Percentiles rank a stretch among this genome's conserved stretches.
Evolutionary conservation across 257 asterid genomes (phyloP).

Genomic region (Solanum pimpinellifolium): DNA sequence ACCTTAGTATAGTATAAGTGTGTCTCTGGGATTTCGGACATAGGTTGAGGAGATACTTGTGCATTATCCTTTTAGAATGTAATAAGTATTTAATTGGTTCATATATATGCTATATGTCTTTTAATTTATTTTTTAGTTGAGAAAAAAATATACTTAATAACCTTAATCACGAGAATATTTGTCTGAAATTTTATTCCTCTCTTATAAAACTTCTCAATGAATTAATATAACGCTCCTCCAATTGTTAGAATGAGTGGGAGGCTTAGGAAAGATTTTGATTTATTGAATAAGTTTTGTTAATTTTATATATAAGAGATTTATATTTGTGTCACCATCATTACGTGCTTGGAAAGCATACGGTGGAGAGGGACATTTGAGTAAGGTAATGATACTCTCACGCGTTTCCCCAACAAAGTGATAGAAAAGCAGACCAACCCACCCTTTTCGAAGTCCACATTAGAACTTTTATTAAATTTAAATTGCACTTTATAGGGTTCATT

Average conservation of each 20-base stretch:
- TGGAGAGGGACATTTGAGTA: neutral
- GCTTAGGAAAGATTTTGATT: neutral
- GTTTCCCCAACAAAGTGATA: neutral
- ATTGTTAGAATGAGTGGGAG: neutral
- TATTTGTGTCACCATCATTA: neutral
- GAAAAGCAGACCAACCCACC: neutral
- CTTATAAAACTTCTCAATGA: neutral
- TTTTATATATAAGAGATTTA: neutral
- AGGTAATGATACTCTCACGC: neutral
- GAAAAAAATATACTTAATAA: neutral
- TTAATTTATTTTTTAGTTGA: neutral
- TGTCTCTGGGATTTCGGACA: too few relatives aligned
- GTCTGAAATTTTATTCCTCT: neutral
- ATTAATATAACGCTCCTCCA: neutral
- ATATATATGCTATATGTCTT: neutral
- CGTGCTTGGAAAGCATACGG: neutral
- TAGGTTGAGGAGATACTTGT: too few relatives aligned
- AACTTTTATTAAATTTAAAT: too few relatives aligned
- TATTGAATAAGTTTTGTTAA: too few relatives aligned
- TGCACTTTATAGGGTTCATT: rapidly evolving
- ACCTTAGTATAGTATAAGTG: too few relatives aligned
- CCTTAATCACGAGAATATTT: neutral
- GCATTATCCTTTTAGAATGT: neutral
- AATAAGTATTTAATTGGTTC: neutral
- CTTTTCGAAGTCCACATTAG: rapidly evolving